These are phyloP conservation scores for Articulospora tetracladia DNA, from an alignment of 495 filamentous ascomycete genomes.

Conservation along the genomic window DNA sequence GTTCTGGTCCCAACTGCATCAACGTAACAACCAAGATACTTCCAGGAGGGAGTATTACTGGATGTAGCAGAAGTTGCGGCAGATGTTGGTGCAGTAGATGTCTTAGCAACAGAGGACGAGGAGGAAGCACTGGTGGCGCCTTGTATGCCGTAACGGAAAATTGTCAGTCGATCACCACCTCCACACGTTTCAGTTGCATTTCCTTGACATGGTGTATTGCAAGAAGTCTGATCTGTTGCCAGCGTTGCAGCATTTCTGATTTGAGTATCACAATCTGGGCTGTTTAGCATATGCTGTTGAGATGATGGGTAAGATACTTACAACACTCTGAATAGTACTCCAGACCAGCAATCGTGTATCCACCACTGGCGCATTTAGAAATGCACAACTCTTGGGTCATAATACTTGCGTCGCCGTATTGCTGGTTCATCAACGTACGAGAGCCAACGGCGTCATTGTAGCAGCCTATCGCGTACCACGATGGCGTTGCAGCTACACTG, in stretches of 20 bases:
- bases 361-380: conserved; percentile 43
- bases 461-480: conserved; percentile 18
- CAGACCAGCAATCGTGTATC: conserved; percentile 54
- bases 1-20: conserved; percentile 25
- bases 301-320: not conserved
- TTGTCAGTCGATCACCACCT: conserved; percentile 29
- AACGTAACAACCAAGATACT: conserved; percentile 20
- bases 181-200: conserved; percentile 37
- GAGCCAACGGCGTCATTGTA: conserved; percentile 9
- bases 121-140: not conserved
- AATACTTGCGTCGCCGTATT: not conserved
- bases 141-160: not conserved
- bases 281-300: not conserved
- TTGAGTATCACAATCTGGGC: conserved; percentile 1
- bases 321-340: conserved; percentile 66
- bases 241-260: conserved; percentile 20
- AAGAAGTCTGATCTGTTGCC: conserved; percentile 22
- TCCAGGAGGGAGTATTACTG: conserved; percentile 10
- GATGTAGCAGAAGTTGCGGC: not conserved
- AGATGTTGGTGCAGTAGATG: not conserved
- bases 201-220: conserved; percentile 45
- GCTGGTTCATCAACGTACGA: not conserved
- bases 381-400: conserved; percentile 53
- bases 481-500: conserved; percentile 1
- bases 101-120: not conserved